phyloP scores from a whole-genome alignment of 192 early-diverging fungal species.

The Lobosporangium transversale region DNA sequence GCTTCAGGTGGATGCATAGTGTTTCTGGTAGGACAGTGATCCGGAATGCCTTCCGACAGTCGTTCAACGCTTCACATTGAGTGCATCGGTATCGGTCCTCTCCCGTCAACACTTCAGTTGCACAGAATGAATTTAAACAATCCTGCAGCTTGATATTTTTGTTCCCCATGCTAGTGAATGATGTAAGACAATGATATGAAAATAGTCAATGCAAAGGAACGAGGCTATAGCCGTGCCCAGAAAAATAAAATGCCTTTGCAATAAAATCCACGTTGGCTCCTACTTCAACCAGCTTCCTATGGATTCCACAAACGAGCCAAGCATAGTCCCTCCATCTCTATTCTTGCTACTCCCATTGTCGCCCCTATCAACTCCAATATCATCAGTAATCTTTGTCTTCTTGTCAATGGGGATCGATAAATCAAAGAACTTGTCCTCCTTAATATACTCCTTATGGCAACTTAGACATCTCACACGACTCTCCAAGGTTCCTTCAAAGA shows the following conservation, averaged over 20 bases:
- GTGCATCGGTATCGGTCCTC: constrained; percentile 52
- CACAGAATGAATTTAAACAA: constrained; percentile 54
- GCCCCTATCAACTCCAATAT: constrained; percentile 10
- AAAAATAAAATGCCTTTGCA: no score
- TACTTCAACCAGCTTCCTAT: constrained; percentile 46
- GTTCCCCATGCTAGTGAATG: constrained; percentile 20
- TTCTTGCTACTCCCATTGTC: constrained; percentile 23
- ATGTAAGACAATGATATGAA: no score
- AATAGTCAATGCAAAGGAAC: background rate
- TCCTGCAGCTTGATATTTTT: constrained; percentile 50
- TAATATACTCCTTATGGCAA: constrained; percentile 53
- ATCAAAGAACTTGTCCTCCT: constrained; percentile 58
- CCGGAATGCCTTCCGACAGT: constrained; percentile 49
- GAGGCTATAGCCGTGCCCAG: background rate
- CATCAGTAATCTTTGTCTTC: constrained; percentile 51
- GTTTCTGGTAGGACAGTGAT: constrained; percentile 53
- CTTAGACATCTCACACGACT: constrained; percentile 49
- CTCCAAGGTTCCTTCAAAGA: constrained; percentile 53
- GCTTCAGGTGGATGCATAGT: constrained; percentile 54
- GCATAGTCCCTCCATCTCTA: constrained; percentile 27
- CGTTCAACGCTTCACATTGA: constrained; percentile 47
- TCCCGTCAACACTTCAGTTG: constrained; percentile 53
- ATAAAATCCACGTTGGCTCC: background rate
- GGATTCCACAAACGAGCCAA: constrained; percentile 43
- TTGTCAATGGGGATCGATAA: constrained; percentile 55